Percentiles rank a stretch among this genome's conserved stretches.
Conservation (phyloP, 1,284 basidiomycete genomes). For the Apiotrichum brassicae region DNA sequence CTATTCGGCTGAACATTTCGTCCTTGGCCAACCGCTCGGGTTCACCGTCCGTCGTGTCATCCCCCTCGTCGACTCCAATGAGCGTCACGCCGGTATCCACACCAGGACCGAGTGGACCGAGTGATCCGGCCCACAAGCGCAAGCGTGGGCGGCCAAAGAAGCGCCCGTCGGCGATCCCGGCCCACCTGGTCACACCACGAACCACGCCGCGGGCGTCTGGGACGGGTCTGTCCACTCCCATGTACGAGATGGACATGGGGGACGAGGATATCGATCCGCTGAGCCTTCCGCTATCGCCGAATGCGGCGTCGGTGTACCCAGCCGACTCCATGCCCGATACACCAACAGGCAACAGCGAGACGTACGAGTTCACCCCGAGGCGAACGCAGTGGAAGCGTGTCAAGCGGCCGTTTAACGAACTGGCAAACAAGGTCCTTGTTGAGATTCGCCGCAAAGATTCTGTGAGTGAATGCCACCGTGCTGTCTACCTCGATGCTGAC, state of each 20-base stretch:
- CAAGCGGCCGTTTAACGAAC: constrained; percentile 39
- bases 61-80: constrained; percentile 8
- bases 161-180: constrained; percentile 16
- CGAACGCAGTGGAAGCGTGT: constrained; percentile 32
- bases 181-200: constrained; percentile 14
- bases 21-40: background rate
- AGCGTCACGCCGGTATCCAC: constrained; percentile 11
- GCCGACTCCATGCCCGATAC: background rate
- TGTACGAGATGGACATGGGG: constrained; percentile 3
- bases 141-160: constrained; percentile 13
- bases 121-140: constrained; percentile 4
- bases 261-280: constrained; percentile 15
- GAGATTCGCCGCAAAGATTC: constrained; percentile 41
- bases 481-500: constrained; percentile 1
- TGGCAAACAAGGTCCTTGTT: constrained; percentile 31
- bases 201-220: constrained; percentile 2
- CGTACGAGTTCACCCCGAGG: constrained; percentile 12
- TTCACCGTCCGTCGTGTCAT: constrained; percentile 9
- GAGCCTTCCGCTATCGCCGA: constrained; percentile 12
- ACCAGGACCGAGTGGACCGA: constrained; percentile 1
- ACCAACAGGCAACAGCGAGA: background rate
- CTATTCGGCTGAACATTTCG: constrained; percentile 2
- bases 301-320: background rate
- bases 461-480: constrained; percentile 14
- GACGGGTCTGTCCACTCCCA: constrained; percentile 5